These are phyloP conservation scores for Phytophthora sp. DNA, from an alignment of 352 stramenopile species.

Conservation along the genomic window DNA sequence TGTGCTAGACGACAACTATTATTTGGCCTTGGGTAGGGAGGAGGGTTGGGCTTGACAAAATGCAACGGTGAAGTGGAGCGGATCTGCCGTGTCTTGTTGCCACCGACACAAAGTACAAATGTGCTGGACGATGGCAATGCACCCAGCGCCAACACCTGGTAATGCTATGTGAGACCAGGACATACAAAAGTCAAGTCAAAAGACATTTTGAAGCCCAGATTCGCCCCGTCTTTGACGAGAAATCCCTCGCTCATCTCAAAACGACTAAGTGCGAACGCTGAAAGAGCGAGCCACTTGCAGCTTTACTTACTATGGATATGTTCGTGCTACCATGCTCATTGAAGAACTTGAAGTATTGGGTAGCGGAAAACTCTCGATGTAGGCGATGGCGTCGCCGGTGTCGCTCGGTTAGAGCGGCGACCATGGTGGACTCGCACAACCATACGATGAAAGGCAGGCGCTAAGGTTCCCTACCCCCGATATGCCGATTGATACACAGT, in stretches of 20 bases:
- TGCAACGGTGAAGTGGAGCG: neutral
- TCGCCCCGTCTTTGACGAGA: slow-evolving; percentile 32
- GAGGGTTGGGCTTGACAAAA: slow-evolving; percentile 7
- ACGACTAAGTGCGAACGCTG: slow-evolving; percentile 9
- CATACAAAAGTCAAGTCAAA: slow-evolving; percentile 31
- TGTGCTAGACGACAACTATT: slow-evolving; percentile 15
- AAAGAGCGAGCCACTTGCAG: neutral
- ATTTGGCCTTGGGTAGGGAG: neutral
- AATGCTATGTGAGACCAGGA: slow-evolving; percentile 26
- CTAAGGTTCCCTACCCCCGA: slow-evolving; percentile 27
- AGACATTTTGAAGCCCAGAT: slow-evolving; percentile 13
- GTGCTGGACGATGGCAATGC: slow-evolving; percentile 40
- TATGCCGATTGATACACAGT: too few species aligned
- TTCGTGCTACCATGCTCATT: neutral
- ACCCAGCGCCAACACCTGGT: slow-evolving; percentile 21
- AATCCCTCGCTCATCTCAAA: slow-evolving; percentile 24
- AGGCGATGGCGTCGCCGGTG: too few species aligned
- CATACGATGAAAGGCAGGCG: slow-evolving; percentile 7
- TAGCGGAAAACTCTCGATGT: neutral
- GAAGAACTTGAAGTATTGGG: neutral
- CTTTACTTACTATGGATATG: neutral
- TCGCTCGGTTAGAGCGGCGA: slow-evolving; percentile 7
- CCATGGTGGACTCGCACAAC: slow-evolving; percentile 15
- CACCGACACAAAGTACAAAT: slow-evolving; percentile 32
- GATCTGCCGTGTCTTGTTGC: slow-evolving; percentile 15